Evolutionary conservation across 345 rosid species (phyloP), one percentile per base, ranked within the genome.

Genomic region (Bruguiera gymnorhiza): DNA sequence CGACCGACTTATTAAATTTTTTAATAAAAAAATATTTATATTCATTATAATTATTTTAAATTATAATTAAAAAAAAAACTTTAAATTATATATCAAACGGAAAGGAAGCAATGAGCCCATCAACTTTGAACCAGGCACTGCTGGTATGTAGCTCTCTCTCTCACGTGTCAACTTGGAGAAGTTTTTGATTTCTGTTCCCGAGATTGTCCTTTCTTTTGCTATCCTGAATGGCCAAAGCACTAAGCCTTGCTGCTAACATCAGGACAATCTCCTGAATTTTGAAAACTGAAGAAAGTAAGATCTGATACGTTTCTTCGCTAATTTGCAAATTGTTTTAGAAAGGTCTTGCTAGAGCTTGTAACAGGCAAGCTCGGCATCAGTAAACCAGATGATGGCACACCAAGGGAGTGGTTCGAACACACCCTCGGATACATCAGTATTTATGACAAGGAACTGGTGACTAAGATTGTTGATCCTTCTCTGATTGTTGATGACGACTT

Each of bases 341-440:
- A 88, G 84, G 98, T 95, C 50, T 80, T 92, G 70, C 91, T 92
- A 1, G 98, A 93, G 84, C 88, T 95, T 72, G 97, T 95, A 48
- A 95, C 97, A 0, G 99, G 99, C 11, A 95, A 85, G 78, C 80
- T 95, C 20, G 94, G 96, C 60, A 80, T 88, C 3, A 87, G 98
- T 54, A 81, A 83, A 67, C 80, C 86, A 20, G 86, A 75, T 53
- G 92, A 92, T 29, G 73, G 83, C 43, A 43, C 75, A 73, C 52
- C 73, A 58, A 92, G 77, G 77, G 97, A 85, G 62, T 86, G 83
- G 80, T 72, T 92, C 65, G 94, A 92, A 34, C 89, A 87, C 79
- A 88, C 87, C 15, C 67, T 92, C 30, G 88, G 78, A 15, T 83
- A 78, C 73, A 90, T 95, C 70, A 86, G 83, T 75, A 78, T 87